Conservation (phyloP, 2,329 filamentous ascomycete genomes). For the Trichoderma gracile region DNA sequence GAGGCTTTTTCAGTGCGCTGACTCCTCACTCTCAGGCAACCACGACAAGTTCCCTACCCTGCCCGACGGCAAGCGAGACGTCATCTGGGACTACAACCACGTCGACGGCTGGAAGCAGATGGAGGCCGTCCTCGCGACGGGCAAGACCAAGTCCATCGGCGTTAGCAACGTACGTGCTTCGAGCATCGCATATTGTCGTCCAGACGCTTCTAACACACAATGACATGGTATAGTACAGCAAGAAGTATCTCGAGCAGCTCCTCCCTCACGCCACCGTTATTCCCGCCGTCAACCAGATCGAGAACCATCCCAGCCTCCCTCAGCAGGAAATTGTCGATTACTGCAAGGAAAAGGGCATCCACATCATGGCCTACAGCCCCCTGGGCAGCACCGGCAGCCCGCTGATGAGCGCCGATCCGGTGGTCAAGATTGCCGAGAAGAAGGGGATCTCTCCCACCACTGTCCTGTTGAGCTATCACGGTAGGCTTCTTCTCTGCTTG, state of each 20-base stretch:
- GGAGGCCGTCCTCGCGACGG: conserved; percentile 63
- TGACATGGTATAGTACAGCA: conserved; percentile 48
- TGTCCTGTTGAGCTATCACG: conserved; percentile 70
- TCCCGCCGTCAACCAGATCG: conserved; percentile 71
- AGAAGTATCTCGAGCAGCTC: conserved; percentile 56
- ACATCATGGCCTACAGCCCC: conserved; percentile 72
- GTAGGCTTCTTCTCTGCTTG: conserved; percentile 46
- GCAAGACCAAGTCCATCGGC: conserved; percentile 57
- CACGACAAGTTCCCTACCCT: conserved; percentile 74
- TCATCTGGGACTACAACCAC: conserved; percentile 68
- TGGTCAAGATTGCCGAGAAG: conserved; percentile 65
- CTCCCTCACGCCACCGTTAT: conserved; percentile 54
- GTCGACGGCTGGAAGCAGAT: conserved; percentile 76
- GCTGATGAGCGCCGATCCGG: conserved; percentile 62
- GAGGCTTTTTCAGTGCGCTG: not conserved
- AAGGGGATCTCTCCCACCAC: conserved; percentile 61
- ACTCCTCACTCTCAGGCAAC: conserved; percentile 50
- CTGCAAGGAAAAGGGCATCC: conserved; percentile 67
- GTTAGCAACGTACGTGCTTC: conserved; percentile 53
- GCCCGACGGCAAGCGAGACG: conserved; percentile 71
- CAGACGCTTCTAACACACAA: not conserved
- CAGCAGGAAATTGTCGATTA: conserved; percentile 72
- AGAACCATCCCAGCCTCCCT: conserved; percentile 70
- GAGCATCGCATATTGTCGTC: not conserved
- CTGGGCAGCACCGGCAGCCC: conserved; percentile 65